These are phyloP conservation scores for Arctium minus DNA, from an alignment of 129 eudicot species.

Conservation along the genomic window DNA sequence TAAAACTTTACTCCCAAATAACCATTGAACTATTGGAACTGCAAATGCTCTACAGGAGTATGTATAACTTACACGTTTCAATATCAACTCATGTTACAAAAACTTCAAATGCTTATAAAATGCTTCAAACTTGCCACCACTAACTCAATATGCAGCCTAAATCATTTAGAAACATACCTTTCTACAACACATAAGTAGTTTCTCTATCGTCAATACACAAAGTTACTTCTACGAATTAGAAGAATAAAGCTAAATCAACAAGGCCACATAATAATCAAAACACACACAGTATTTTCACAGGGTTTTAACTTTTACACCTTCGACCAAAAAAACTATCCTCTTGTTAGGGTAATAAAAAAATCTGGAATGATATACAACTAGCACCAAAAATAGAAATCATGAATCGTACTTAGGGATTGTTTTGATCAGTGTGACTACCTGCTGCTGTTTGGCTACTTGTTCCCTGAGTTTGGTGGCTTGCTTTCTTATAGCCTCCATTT, in stretches of 20 bases:
- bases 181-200: background rate
- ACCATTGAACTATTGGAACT: background rate
- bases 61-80: background rate
- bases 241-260: background rate
- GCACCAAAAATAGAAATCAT: background rate
- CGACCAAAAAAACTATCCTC: background rate
- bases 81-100: background rate
- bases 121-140: background rate
- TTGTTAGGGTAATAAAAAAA: background rate
- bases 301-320: background rate
- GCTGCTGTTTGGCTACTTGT: slow-evolving; percentile 97
- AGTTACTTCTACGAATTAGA: background rate
- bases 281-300: background rate
- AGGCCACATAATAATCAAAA: background rate
- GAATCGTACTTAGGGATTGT: background rate
- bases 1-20: background rate
- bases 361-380: slow-evolving; percentile 9
- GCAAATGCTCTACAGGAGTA: background rate
- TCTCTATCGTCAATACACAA: background rate
- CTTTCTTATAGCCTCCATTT: slow-evolving; percentile 82
- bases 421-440: slow-evolving; percentile 35
- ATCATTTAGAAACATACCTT: background rate
- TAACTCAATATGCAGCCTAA: background rate
- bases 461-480: slow-evolving; percentile 95
- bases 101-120: background rate